Conservation (phyloP, 805 yeast genomes). For the Zygoascus biomembranicola region DNA sequence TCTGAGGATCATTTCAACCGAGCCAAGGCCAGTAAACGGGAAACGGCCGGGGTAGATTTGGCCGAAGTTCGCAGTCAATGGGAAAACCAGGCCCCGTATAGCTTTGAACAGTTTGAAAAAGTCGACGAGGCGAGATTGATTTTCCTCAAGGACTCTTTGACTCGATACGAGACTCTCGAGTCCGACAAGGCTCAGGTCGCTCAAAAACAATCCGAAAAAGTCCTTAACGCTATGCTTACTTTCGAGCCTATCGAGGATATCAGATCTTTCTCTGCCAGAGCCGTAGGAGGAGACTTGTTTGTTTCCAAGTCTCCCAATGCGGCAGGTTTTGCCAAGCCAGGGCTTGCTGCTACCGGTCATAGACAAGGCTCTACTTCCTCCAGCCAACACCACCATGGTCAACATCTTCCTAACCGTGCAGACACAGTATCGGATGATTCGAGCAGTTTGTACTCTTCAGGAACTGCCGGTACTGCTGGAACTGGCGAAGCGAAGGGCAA, state of each 20-base stretch:
- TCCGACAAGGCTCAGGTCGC: conserved; percentile 43
- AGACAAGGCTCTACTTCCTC: background rate
- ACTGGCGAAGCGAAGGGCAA: conserved; percentile 7
- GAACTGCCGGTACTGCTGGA: conserved; percentile 4
- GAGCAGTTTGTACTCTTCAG: conserved; percentile 12
- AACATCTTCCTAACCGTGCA: background rate
- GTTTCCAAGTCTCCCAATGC: background rate
- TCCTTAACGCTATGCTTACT: conserved; percentile 56
- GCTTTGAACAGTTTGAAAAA: conserved; percentile 65
- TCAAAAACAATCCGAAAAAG: conserved; percentile 48
- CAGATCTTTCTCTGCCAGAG: conserved; percentile 42
- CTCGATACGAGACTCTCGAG: conserved; percentile 54
- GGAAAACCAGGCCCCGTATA: conserved; percentile 70
- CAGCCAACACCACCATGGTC: background rate
- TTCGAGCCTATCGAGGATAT: conserved; percentile 58
- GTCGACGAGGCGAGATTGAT: conserved; percentile 57
- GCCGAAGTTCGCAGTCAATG: conserved; percentile 41
- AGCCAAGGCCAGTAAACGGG: conserved; percentile 28
- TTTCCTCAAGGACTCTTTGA: conserved; percentile 56
- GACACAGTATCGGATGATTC: conserved; percentile 9
- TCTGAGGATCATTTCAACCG: conserved; percentile 36
- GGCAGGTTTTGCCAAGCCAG: background rate
- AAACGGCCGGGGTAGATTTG: conserved; percentile 27
- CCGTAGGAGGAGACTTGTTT: conserved; percentile 16
- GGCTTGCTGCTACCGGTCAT: background rate